Evolutionary conservation across 192 early-diverging fungal genomes (phyloP).

Genomic region (Entomortierella lignicola): DNA sequence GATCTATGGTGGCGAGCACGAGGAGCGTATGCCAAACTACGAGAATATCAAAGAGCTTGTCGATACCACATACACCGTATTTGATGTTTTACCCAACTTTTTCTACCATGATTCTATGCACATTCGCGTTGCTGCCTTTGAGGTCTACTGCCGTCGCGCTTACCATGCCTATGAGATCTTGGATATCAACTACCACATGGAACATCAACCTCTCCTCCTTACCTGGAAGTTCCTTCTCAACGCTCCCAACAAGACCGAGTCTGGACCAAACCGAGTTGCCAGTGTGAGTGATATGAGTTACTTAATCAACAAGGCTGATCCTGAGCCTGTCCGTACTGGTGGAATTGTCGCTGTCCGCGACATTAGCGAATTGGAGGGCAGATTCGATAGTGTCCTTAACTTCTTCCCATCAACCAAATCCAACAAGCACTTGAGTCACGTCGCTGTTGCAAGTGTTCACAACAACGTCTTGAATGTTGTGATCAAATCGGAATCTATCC

Average conservation of each 20-base stretch:
- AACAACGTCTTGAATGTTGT: slow-evolving; percentile 92
- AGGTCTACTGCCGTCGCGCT: slow-evolving; percentile 96
- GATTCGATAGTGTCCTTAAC: slow-evolving; percentile 67
- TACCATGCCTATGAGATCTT: slow-evolving; percentile 97
- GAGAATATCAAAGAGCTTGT: slow-evolving; percentile 87
- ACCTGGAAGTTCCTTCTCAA: slow-evolving; percentile 84
- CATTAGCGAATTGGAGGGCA: slow-evolving; percentile 76
- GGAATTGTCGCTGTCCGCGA: slow-evolving; percentile 81
- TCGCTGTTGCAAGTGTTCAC: slow-evolving; percentile 30
- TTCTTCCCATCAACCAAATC: slow-evolving; percentile 65
- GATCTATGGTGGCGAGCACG: slow-evolving; percentile 79
- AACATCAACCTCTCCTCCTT: slow-evolving; percentile 72
- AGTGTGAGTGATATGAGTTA: slow-evolving; percentile 87
- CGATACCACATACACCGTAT: slow-evolving; percentile 93
- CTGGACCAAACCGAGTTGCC: slow-evolving; percentile 75
- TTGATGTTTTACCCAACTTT: slow-evolving; percentile 94
- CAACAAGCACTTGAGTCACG: slow-evolving; percentile 40
- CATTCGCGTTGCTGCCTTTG: slow-evolving; percentile 87
- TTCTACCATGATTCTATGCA: slow-evolving; percentile 88
- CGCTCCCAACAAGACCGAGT: slow-evolving; percentile 59
- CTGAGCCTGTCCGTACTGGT: slow-evolving; percentile 85
- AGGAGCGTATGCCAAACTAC: slow-evolving; percentile 78
- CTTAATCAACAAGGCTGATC: slow-evolving; percentile 75
- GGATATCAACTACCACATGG: slow-evolving; percentile 80
- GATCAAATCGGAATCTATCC: slow-evolving; percentile 71